Percentiles rank a stretch among this genome's conserved stretches.
These are phyloP conservation scores for Lotus japonicus DNA, from an alignment of 306 rosid genomes.

Conservation along the genomic window DNA sequence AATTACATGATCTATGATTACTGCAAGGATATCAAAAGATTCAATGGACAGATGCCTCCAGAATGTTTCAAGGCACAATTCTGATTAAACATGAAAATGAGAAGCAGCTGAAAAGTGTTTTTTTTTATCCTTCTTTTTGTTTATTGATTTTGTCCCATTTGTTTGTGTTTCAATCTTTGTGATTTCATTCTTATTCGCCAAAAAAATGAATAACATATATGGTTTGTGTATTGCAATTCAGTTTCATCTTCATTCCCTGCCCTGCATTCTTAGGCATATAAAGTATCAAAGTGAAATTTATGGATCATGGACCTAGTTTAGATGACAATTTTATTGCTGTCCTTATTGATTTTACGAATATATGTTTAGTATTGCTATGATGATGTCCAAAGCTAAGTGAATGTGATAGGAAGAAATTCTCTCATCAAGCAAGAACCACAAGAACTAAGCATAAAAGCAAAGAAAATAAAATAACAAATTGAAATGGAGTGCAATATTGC, in stretches of 20 bases:
- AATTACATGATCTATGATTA: conserved; percentile 71
- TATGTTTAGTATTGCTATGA: too few relatives aligned
- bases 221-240: neutral
- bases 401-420: too few relatives aligned
- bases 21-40: conserved; percentile 57
- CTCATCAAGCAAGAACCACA: too few relatives aligned
- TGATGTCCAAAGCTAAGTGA: too few relatives aligned
- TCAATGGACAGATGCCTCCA: conserved; percentile 48
- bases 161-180: conserved; percentile 12
- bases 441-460: too few relatives aligned
- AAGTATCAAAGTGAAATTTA: neutral
- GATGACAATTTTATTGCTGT: too few relatives aligned
- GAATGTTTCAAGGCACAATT: conserved; percentile 51
- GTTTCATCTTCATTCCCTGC: neutral
- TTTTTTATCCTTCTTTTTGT: neutral
- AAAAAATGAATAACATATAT: neutral
- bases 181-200: conserved; percentile 10
- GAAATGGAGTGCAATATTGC: too few relatives aligned
- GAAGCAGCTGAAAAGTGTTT: neutral
- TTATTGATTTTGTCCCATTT: conserved; percentile 9
- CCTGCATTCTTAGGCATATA: neutral
- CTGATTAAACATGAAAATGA: conserved; percentile 17
- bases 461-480: too few relatives aligned
- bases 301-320: too few relatives aligned
- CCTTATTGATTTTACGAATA: too few relatives aligned